Base-by-base conservation (phyloP, 768 basidiomycete species). In the Hebeloma cylindrosporum region DNA sequence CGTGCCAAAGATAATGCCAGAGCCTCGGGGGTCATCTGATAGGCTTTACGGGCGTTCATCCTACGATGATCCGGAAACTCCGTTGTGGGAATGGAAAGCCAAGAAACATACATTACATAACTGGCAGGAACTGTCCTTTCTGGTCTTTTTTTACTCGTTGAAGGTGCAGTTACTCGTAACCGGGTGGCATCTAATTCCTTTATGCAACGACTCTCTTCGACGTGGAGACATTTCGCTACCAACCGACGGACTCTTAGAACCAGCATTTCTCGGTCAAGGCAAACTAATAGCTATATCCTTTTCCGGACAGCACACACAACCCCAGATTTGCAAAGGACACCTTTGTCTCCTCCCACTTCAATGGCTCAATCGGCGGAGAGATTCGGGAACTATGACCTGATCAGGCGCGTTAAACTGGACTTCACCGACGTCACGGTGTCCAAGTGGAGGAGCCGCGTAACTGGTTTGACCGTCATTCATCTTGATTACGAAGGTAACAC, bases 391-490 rank as follows among this genome's bases (percentile, higher is more conserved):
- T 95, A 91, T 59, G 89, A 95, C 66, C 77, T 93, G 28, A 67
- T 93, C 45, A 84, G 83, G 59, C 75, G 78, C 14, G 69, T 92
- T 58, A 81, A 85, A 56, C 71, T 93, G 33, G 83, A 85, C 52
- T 92, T 82, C 52, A 83, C 85, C 7, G 89, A 93, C 48, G 80
- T 94, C 30, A 73, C 73, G 13, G 73, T 95, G 32, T 88, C 88
- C 7, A 95, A 93, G 66, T 96, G 92, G 90, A 77, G 79, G 58
- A 94, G 91, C 54, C 76, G 86, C 50, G 76, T 78, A 38, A 92
- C 91, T 22, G 94, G 94, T n/a, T 68, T 97, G 47, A 88, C 80
- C 18, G 79, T 97, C 11, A 88, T 96, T 25, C 89, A 96, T 68
- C 75, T 95, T 13, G 88, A 93, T 63, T 92, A 93, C 62, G 84